A percentile compares a stretch with the other conserved stretches of the same genome.
phyloP scores from a whole-genome alignment of 2,329 filamentous ascomycete species.

The Pyricularia grisea region DNA sequence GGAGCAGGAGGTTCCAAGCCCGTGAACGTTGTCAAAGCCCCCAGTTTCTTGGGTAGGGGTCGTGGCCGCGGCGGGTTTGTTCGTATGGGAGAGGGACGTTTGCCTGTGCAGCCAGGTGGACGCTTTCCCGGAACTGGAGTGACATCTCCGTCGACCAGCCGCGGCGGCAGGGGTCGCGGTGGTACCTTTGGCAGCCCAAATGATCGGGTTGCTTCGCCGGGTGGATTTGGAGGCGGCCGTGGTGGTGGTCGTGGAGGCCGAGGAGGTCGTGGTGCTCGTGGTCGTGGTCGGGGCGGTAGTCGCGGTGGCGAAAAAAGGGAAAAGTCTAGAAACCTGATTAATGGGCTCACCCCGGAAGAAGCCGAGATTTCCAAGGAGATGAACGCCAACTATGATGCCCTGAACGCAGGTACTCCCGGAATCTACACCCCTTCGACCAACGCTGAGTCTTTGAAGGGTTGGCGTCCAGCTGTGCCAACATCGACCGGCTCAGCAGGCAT shows the following conservation, averaged over 20 bases:
- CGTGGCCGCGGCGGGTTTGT: not conserved
- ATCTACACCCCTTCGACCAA: slow-evolving; percentile 24
- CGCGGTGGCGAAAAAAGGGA: slow-evolving; percentile 5
- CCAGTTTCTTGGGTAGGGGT: not conserved
- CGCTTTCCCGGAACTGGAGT: not conserved
- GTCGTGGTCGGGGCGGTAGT: slow-evolving; percentile 2
- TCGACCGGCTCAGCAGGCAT: slow-evolving; percentile 18
- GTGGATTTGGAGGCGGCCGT: slow-evolving; percentile 4
- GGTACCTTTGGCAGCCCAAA: not conserved
- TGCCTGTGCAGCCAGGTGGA: slow-evolving; percentile 2
- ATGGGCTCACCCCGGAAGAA: slow-evolving; percentile 7
- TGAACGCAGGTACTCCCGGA: not conserved
- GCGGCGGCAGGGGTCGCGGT: not conserved
- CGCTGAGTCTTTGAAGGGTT: slow-evolving; percentile 23
- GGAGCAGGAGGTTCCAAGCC: not conserved
- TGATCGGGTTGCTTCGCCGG: slow-evolving; percentile 1
- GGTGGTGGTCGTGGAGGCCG: slow-evolving; percentile 1
- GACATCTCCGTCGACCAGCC: not conserved
- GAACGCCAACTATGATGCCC: slow-evolving; percentile 19
- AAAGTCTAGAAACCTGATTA: slow-evolving; percentile 5
- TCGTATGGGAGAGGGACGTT: not conserved
- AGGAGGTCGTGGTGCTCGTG: slow-evolving; percentile 4
- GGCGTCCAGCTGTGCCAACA: slow-evolving; percentile 26
- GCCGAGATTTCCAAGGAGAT: slow-evolving; percentile 16
- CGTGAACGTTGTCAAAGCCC: not conserved